Evolutionary conservation across 2,329 filamentous ascomycete species (phyloP).

Genomic region (Incumbomyces lentus): DNA sequence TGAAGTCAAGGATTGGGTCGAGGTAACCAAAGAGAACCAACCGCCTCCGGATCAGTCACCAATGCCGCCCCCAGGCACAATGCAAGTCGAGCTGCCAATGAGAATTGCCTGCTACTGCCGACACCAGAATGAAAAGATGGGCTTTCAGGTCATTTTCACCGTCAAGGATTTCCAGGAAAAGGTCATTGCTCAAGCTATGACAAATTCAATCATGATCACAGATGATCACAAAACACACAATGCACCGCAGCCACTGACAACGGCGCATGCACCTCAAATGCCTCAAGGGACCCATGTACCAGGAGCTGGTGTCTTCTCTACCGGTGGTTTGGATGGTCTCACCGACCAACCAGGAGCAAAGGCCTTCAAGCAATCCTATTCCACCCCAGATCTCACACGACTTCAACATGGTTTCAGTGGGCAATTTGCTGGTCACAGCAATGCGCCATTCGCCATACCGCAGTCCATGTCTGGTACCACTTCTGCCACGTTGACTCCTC

Average conservation of each 20-base stretch:
- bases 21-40: constrained; percentile 45
- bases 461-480: constrained; percentile 30
- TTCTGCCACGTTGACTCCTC: constrained; percentile 45
- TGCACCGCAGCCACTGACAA: constrained; percentile 30
- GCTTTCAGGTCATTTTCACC: constrained; percentile 90
- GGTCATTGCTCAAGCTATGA: constrained; percentile 73
- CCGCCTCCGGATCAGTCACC: constrained; percentile 30
- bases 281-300: constrained; percentile 32
- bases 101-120: constrained; percentile 95
- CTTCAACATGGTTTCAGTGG: constrained; percentile 44
- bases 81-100: constrained; percentile 81
- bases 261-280: constrained; percentile 21
- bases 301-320: constrained; percentile 33
- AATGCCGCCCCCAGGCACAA: constrained; percentile 46
- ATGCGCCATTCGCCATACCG: constrained; percentile 29
- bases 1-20: constrained; percentile 75
- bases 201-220: constrained; percentile 87
- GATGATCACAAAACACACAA: constrained; percentile 89
- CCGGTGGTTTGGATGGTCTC: constrained; percentile 11
- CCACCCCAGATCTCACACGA: constrained; percentile 52
- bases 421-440: constrained; percentile 28
- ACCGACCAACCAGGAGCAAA: constrained; percentile 16
- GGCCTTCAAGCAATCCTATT: constrained; percentile 42
- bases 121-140: constrained; percentile 85
- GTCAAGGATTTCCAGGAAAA: constrained; percentile 70